A percentile compares a stretch with the other conserved stretches of the same genome.
Evolutionary conservation across 1,284 basidiomycete genomes (phyloP).

Genomic region (Ceraceosorus guamensis): DNA sequence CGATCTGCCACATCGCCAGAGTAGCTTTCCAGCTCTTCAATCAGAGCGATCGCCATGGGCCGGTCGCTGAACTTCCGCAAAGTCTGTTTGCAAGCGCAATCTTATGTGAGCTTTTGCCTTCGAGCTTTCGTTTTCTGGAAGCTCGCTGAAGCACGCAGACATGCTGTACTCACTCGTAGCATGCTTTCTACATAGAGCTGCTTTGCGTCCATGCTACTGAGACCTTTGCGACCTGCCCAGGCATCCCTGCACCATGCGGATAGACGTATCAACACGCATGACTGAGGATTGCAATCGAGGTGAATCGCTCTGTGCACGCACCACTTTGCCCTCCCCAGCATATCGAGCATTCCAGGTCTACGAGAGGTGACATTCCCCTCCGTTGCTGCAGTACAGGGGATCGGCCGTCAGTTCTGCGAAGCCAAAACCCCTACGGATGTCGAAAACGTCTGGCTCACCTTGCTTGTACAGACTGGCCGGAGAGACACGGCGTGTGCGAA

Average conservation of each 20-base stretch:
- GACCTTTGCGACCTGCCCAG: slow-evolving; percentile 82
- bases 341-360: slow-evolving; percentile 81
- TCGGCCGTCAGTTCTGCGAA: neutral
- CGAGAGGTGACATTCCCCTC: slow-evolving; percentile 72
- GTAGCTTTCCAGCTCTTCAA: slow-evolving; percentile 75
- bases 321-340: slow-evolving; percentile 92
- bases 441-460: slow-evolving; percentile 16
- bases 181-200: slow-evolving; percentile 81
- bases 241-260: slow-evolving; percentile 64
- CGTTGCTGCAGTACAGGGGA: slow-evolving; percentile 58
- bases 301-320: slow-evolving; percentile 45
- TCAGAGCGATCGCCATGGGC: slow-evolving; percentile 66
- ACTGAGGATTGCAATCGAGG: slow-evolving; percentile 1
- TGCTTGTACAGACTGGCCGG: slow-evolving; percentile 48
- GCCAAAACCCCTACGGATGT: neutral
- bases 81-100: slow-evolving; percentile 54
- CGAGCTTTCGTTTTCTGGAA: neutral
- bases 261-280: neutral
- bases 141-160: neutral
- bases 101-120: neutral
- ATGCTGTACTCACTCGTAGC: slow-evolving; percentile 59
- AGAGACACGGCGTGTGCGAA: neutral
- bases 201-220: slow-evolving; percentile 73
- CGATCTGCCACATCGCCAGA: slow-evolving; percentile 63
- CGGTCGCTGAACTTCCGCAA: slow-evolving; percentile 74